Base-by-base conservation (phyloP, 768 basidiomycete species). In the Kwoniella botswanensis region DNA sequence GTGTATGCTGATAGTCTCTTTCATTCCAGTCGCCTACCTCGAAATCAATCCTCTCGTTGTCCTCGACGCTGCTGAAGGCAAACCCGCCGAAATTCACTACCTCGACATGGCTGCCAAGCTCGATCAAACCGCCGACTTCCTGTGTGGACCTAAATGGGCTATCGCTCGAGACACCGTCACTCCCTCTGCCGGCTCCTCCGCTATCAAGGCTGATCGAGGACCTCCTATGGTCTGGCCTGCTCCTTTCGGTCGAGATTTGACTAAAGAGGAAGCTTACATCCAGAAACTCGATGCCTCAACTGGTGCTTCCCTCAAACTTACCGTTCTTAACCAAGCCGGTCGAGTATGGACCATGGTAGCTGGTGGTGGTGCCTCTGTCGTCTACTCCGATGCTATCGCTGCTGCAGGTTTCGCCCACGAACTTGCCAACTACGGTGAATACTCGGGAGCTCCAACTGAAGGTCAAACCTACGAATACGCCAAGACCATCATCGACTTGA, bases 281-380 rank as follows among this genome's bases (percentile, higher is more conserved):
- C 94, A 97, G 86, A 97, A 97, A 84, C 89, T 99, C 74, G 97
- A 98, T 74, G 93, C 88, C 22, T 94, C 93, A 22, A 99, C 97
- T 54, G 96, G 97, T 86, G 94, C 97, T 78, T 97, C 94, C 10
- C 90, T 99, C 83, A 99, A 99, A 84, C 88, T 99, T 56, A 99
- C 97, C 53, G 96, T 99, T 63, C 87, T 99, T 78, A 98, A 98
- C 85, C 85, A 92, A 65, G 91, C 93, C 82, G 97, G 96, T 71
- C 92, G 95, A 72, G 90, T 99, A 74, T 99, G 97, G 97, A 98
- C 97, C 76, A 98, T 98, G 96, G 97, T 99, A 67, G 96, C 97
- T 65, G 97, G 96, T 86, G 97, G 97, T 79, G 81, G 82, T 81
- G 81, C 81, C 65, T 82, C 80, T 41, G 81, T 80, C 67, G 80